Evolutionary conservation across 208 protist species (phyloP).

Genomic region (Crithidia brevicula): DNA sequence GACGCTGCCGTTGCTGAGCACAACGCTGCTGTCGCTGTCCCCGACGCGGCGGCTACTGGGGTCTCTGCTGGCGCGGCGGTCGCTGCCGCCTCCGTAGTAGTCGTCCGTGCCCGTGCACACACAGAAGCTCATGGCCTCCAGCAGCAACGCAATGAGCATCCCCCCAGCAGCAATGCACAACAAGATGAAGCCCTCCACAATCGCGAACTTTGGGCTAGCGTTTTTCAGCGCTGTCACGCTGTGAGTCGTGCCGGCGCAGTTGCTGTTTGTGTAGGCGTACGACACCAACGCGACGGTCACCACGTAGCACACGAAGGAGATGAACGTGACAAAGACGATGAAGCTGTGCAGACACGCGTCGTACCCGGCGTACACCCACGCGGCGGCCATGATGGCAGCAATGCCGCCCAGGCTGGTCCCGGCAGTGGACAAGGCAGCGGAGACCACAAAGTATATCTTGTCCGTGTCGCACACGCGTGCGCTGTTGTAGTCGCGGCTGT

Average conservation of each 20-base stretch:
- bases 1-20: not conserved
- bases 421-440: conserved; percentile 25
- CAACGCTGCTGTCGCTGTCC: conserved; percentile 1
- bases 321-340: conserved; percentile 29
- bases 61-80: not conserved
- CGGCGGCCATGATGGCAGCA: conserved; percentile 21
- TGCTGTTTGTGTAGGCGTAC: conserved; percentile 16
- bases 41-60: not conserved
- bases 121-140: conserved; percentile 14
- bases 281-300: conserved; percentile 23
- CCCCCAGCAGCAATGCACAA: conserved; percentile 24
- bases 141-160: conserved; percentile 17
- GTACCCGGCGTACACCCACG: conserved; percentile 27
- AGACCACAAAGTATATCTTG: conserved; percentile 15
- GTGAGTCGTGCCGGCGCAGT: not conserved
- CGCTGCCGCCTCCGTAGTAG: not conserved
- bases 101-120: conserved; percentile 18
- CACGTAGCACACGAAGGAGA: conserved; percentile 28
- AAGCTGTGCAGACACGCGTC: conserved; percentile 29
- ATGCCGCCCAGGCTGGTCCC: conserved; percentile 19
- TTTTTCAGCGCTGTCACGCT: conserved; percentile 5
- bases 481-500: conserved; percentile 7
- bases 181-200: conserved; percentile 37
- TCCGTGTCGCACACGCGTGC: conserved; percentile 5
- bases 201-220: conserved; percentile 1